Percentiles rank a stretch among this genome's conserved stretches.
Evolutionary conservation across 2,329 filamentous ascomycete genomes (phyloP).

Genomic region (Cladosporium sp.): DNA sequence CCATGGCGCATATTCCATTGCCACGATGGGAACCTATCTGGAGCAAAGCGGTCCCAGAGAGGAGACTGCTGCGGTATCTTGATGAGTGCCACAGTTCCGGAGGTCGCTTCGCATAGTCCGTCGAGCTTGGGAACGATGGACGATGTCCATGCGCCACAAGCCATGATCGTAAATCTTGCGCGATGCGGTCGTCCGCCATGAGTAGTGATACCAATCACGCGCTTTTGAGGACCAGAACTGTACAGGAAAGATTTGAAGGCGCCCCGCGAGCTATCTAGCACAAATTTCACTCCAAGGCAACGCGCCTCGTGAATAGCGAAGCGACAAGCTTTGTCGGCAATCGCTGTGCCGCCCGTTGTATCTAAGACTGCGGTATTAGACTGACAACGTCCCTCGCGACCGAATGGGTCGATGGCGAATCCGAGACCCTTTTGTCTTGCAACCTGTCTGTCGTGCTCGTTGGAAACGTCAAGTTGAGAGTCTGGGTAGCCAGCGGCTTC

Average conservation of each 20-base stretch:
- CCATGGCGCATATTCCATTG: background rate
- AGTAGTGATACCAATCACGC: background rate
- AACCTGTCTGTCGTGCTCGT: background rate
- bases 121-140: background rate
- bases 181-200: background rate
- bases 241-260: background rate
- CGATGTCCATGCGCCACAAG: background rate
- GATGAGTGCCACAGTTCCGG: background rate
- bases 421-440: background rate
- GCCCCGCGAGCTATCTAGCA: background rate
- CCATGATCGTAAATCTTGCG: background rate
- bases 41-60: background rate
- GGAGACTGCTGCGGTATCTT: background rate
- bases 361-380: conserved; percentile 1
- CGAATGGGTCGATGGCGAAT: background rate
- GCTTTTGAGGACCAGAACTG: background rate
- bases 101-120: background rate
- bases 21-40: background rate
- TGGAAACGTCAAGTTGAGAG: conserved; percentile 8
- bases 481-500: conserved; percentile 9
- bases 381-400: background rate
- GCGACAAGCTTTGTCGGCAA: conserved; percentile 14
- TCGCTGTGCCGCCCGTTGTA: conserved; percentile 12
- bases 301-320: conserved; percentile 4
- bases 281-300: no score